A percentile compares a stretch with the other conserved stretches of the same genome.
phyloP scores from a whole-genome alignment of 768 basidiomycete genomes.

The Trametes cingulata region DNA sequence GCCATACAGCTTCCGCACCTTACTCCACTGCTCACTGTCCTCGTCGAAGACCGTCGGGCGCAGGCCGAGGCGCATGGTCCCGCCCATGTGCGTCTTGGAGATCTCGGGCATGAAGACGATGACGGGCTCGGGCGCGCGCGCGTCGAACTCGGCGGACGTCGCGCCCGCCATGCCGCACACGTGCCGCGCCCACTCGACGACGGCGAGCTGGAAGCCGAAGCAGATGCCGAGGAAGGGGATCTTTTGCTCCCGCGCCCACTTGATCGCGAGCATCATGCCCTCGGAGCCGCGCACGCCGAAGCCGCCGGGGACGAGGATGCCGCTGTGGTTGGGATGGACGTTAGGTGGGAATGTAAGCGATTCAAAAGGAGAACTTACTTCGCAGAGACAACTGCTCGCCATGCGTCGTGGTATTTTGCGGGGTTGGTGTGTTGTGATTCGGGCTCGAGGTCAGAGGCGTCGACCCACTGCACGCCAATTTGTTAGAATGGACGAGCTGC shows the following conservation, averaged over 20 bases:
- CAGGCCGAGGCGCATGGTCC: constrained; percentile 99
- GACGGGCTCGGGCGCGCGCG: constrained; percentile 63
- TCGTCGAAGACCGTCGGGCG: constrained; percentile 91
- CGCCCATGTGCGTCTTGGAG: constrained; percentile 96
- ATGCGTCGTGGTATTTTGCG: constrained; percentile 92
- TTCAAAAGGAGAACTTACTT: constrained; percentile 50
- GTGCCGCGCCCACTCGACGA: constrained; percentile 91
- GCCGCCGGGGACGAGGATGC: constrained; percentile 96
- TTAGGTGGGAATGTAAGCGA: background rate
- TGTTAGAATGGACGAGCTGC: background rate
- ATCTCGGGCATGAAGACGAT: constrained; percentile 99
- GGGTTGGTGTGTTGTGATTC: constrained; percentile 78
- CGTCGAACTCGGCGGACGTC: constrained; percentile 79
- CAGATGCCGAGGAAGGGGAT: constrained; percentile 96
- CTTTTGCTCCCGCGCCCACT: constrained; percentile 94
- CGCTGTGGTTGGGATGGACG: constrained; percentile 46
- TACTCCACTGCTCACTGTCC: constrained; percentile 69
- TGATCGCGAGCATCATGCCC: constrained; percentile 98
- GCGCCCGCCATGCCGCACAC: constrained; percentile 80
- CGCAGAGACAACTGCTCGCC: constrained; percentile 89
- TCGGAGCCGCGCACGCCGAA: constrained; percentile 93
- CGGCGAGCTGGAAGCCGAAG: constrained; percentile 96
- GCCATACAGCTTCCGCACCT: constrained; percentile 79
- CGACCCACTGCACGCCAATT: constrained; percentile 74
- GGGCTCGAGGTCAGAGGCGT: constrained; percentile 88